phyloP scores from a whole-genome alignment of 2,329 filamentous ascomycete genomes.

The Coniochaeta sp. region DNA sequence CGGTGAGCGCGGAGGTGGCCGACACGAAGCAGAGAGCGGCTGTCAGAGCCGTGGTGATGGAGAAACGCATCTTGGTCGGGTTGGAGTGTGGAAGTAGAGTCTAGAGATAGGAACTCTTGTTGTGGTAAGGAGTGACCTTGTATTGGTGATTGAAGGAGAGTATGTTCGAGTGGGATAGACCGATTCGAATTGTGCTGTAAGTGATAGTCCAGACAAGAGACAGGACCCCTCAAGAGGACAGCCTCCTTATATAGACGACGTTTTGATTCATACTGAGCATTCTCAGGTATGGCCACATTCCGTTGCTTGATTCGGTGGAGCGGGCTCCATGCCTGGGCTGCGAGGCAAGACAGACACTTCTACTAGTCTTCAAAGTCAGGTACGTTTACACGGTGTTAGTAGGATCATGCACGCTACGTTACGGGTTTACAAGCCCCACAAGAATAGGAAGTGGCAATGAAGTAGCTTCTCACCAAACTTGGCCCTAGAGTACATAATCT shows the following conservation, averaged over 20 bases:
- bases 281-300: background rate
- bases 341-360: background rate
- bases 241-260: background rate
- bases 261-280: background rate
- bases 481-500: too few relatives aligned
- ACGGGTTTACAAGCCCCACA: too few relatives aligned
- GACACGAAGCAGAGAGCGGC: conserved; percentile 1
- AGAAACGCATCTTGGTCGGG: background rate
- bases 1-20: conserved; percentile 1
- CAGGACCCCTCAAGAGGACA: background rate
- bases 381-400: too few relatives aligned
- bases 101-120: too few relatives aligned
- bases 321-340: background rate
- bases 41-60: background rate
- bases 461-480: too few relatives aligned
- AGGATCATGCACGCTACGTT: too few relatives aligned
- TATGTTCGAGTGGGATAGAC: background rate
- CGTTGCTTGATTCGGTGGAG: background rate
- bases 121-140: background rate
- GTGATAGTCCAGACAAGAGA: background rate
- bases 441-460: too few relatives aligned
- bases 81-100: too few relatives aligned
- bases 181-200: background rate
- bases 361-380: too few relatives aligned
- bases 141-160: background rate